These are phyloP conservation scores for Metarhizium album DNA, from an alignment of 2,329 filamentous ascomycete species.

Conservation along the genomic window DNA sequence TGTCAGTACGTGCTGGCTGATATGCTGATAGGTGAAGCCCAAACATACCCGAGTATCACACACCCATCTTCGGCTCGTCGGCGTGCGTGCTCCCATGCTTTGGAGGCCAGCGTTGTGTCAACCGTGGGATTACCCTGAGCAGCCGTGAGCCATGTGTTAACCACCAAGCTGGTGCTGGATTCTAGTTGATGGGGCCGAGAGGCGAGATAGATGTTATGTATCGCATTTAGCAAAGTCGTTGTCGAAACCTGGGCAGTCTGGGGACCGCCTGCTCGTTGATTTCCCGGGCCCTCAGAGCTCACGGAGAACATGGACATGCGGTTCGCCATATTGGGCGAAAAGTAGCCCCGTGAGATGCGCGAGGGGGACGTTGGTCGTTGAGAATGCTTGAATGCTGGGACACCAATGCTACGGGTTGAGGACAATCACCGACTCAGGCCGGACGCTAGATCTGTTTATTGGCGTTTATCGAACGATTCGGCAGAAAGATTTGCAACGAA, in stretches of 20 bases:
- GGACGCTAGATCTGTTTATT: not conserved
- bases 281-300: constrained; percentile 51
- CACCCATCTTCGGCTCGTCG: constrained; percentile 92
- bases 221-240: constrained; percentile 80
- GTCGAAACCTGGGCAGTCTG: constrained; percentile 77
- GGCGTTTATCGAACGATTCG: not conserved
- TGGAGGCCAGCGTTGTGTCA: constrained; percentile 64
- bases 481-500: not conserved
- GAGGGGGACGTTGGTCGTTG: constrained; percentile 28
- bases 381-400: not conserved
- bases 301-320: constrained; percentile 61
- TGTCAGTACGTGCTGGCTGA: constrained; percentile 8
- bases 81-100: constrained; percentile 93
- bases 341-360: constrained; percentile 20
- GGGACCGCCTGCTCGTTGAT: constrained; percentile 47
- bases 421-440: not conserved
- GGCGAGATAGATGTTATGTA: constrained; percentile 80
- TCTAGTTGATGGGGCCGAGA: constrained; percentile 79
- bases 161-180: constrained; percentile 79
- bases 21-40: not conserved
- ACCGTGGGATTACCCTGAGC: constrained; percentile 62
- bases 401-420: not conserved
- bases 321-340: constrained; percentile 40
- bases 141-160: constrained; percentile 91
- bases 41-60: constrained; percentile 69